These are phyloP conservation scores for Solanum neorickii DNA, from an alignment of 257 asterid genomes.

Conservation along the genomic window DNA sequence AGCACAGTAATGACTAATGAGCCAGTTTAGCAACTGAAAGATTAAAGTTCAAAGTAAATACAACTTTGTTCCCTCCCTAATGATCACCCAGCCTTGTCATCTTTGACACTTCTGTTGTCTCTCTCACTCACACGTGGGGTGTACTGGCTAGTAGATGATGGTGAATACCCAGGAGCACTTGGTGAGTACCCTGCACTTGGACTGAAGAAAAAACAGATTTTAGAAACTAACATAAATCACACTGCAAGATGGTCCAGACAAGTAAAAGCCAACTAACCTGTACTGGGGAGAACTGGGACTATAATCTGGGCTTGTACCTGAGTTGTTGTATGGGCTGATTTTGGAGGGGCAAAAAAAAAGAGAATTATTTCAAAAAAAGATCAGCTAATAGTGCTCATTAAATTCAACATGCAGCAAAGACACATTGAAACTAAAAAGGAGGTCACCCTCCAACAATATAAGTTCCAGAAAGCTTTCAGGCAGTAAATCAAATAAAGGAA, in stretches of 20 bases:
- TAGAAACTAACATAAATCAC: background rate
- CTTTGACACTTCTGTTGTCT: constrained; percentile 54
- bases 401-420: background rate
- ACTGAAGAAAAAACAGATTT: constrained; percentile 24
- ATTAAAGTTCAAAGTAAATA: background rate
- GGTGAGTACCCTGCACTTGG: constrained; percentile 98
- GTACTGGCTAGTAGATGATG: constrained; percentile 81
- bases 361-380: background rate
- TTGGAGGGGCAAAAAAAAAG: background rate
- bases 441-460: background rate
- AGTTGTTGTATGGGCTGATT: constrained; percentile 61
- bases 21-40: background rate
- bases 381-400: background rate
- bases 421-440: background rate
- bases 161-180: constrained; percentile 92
- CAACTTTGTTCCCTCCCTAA: background rate
- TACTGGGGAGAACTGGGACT: constrained; percentile 88
- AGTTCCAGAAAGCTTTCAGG: background rate
- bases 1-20: background rate
- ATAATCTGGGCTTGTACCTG: constrained; percentile 66
- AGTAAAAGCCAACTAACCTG: constrained; percentile 39
- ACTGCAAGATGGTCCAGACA: background rate
- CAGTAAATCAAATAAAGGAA: background rate
- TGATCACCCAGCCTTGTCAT: constrained; percentile 29
- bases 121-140: constrained; percentile 51